Conservation (phyloP, 441 rosid genomes). For the Rhodomyrtus psidioides region DNA sequence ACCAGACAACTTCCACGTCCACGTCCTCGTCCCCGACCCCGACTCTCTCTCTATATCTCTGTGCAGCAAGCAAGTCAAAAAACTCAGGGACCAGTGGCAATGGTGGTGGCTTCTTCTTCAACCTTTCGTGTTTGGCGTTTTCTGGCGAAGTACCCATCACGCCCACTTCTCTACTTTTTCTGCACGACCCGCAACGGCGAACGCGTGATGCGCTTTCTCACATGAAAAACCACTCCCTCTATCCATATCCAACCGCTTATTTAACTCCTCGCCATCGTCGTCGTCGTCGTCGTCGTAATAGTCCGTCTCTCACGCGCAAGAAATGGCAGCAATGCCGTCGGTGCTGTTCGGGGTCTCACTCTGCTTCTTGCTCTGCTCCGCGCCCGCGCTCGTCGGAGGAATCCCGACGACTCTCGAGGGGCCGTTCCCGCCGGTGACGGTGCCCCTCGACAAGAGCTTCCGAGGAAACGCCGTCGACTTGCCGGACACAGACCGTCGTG, state of each 20-base stretch:
- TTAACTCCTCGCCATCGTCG: not conserved
- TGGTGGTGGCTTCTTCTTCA: not conserved
- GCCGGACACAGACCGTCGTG: constrained; percentile 52
- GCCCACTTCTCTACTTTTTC: not conserved
- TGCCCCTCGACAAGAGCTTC: constrained; percentile 50
- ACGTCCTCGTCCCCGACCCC: not conserved
- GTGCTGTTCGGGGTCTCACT: not conserved
- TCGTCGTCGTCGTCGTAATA: not conserved
- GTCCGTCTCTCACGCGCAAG: not conserved
- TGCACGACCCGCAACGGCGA: not conserved
- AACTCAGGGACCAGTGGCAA: not conserved
- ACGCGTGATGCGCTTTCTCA: not conserved
- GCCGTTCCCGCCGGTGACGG: constrained; percentile 63
- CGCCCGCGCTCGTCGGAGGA: not conserved
- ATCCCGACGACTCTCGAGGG: constrained; percentile 60
- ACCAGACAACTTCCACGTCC: not conserved
- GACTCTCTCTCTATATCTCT: not conserved
- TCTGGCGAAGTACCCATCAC: not conserved
- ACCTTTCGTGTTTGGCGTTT: not conserved
- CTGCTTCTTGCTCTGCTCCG: not conserved
- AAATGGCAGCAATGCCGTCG: not conserved
- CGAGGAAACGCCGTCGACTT: constrained; percentile 52
- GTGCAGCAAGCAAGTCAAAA: not conserved
- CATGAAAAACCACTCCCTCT: not conserved
- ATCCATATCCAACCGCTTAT: not conserved